A percentile compares a stretch with the other conserved stretches of the same genome.
Conservation (phyloP, 2,329 filamentous ascomycete genomes). For the Ustulina deusta region DNA sequence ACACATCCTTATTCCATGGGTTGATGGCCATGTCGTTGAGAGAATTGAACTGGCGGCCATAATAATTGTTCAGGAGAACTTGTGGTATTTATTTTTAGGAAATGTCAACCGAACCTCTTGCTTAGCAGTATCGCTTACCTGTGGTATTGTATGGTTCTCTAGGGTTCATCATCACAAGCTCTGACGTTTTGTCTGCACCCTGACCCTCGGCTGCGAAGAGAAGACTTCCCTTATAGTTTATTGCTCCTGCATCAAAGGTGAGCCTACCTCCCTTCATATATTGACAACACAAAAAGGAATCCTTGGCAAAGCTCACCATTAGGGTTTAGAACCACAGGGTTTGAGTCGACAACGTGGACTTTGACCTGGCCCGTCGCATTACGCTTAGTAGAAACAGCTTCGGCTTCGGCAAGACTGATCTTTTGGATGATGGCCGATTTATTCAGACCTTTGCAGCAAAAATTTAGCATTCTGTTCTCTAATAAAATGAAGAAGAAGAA, state of each 20-base stretch:
- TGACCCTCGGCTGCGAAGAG: conserved; percentile 64
- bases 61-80: conserved; percentile 69
- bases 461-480: conserved; percentile 1
- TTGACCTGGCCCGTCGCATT: conserved; percentile 57
- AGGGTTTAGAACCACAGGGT: conserved; percentile 61
- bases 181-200: conserved; percentile 56
- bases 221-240: conserved; percentile 63
- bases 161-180: conserved; percentile 59
- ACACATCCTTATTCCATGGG: conserved; percentile 67
- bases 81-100: conserved; percentile 21
- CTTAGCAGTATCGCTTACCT: conserved; percentile 44
- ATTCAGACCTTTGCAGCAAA: conserved; percentile 53
- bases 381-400: conserved; percentile 53
- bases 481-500: fast-evolving
- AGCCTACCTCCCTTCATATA: background rate
- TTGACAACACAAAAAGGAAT: background rate
- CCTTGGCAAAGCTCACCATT: conserved; percentile 55
- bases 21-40: conserved; percentile 69
- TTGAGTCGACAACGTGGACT: conserved; percentile 56
- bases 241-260: conserved; percentile 55
- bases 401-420: conserved; percentile 60
- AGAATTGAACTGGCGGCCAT: conserved; percentile 70
- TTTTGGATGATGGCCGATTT: conserved; percentile 65
- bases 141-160: conserved; percentile 63
- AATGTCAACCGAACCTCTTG: background rate